phyloP scores from a whole-genome alignment of 108 stramenopile genomes.

The Fragilaria radians region DNA sequence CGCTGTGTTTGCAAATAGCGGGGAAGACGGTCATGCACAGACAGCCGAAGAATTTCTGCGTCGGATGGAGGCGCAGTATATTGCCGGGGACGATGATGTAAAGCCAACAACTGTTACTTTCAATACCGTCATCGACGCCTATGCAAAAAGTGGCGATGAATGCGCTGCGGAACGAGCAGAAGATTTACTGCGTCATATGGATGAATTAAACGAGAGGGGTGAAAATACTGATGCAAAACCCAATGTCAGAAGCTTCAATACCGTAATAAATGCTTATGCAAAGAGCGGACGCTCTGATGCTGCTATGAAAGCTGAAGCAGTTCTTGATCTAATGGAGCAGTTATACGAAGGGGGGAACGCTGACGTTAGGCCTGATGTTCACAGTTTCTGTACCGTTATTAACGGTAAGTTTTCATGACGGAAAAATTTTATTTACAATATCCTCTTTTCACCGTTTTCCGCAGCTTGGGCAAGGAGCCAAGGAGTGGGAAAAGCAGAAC shows the following conservation, averaged over 20 bases:
- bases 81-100: conserved; percentile 40
- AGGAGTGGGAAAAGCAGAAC: conserved; percentile 50
- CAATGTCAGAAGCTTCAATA: conserved; percentile 45
- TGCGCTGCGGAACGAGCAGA: conserved; percentile 35
- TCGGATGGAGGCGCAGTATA: conserved; percentile 52
- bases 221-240: conserved; percentile 40
- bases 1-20: conserved; percentile 51
- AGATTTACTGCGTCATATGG: conserved; percentile 42
- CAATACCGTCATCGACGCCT: conserved; percentile 54
- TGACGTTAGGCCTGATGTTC: conserved; percentile 55
- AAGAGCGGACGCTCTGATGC: conserved; percentile 46
- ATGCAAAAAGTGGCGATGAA: conserved; percentile 17
- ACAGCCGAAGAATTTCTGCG: conserved; percentile 56
- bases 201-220: conserved; percentile 29
- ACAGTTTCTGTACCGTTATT: conserved; percentile 57
- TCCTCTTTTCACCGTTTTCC: background rate
- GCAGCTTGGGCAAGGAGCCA: conserved; percentile 36
- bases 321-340: conserved; percentile 48
- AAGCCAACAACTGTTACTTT: conserved; percentile 52
- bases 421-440: background rate
- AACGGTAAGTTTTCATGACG: conserved; percentile 30
- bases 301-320: conserved; percentile 38
- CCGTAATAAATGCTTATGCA: conserved; percentile 52
- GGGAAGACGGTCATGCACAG: conserved; percentile 41
- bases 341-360: conserved; percentile 30